Evolutionary conservation across 257 asterid genomes (phyloP).

Genomic region (Lycium ferocissimum): DNA sequence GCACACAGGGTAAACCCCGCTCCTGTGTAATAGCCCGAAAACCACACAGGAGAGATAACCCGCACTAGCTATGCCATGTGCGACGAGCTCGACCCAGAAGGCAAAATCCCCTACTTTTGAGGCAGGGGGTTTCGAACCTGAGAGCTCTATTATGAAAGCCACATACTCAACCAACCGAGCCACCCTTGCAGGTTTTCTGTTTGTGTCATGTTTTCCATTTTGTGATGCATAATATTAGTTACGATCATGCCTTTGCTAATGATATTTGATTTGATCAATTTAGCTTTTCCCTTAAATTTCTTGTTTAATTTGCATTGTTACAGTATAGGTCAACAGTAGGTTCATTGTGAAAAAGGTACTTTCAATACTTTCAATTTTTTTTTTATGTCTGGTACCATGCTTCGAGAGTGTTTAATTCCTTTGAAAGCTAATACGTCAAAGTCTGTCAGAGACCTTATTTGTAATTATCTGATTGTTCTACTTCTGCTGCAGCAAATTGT

Average conservation of each 20-base stretch:
- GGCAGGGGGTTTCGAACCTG: too few species aligned
- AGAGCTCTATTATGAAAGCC: too few species aligned
- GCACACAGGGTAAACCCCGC: too few species aligned
- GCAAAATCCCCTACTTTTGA: too few species aligned
- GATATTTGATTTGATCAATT: slow-evolving; percentile 20
- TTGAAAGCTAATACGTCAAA: not conserved
- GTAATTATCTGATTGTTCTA: slow-evolving; percentile 1
- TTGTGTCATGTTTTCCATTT: not conserved
- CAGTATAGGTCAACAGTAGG: not conserved
- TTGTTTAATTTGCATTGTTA: slow-evolving; percentile 18
- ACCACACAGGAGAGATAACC: too few species aligned
- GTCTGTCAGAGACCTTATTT: slow-evolving; percentile 3
- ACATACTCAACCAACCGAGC: too few species aligned
- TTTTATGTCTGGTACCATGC: not conserved
- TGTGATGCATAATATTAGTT: not conserved
- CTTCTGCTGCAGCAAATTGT: slow-evolving; percentile 16
- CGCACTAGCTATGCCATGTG: too few species aligned
- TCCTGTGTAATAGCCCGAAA: too few species aligned
- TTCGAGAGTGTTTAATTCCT: slow-evolving; percentile 17
- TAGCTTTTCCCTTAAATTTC: slow-evolving; percentile 4
- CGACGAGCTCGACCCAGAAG: too few species aligned
- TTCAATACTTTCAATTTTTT: not conserved
- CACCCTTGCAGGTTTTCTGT: not conserved
- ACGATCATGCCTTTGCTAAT: not conserved
- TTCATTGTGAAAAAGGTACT: not conserved